These are phyloP conservation scores for Neurospora sp. DNA, from an alignment of 495 filamentous ascomycete species.

Conservation along the genomic window DNA sequence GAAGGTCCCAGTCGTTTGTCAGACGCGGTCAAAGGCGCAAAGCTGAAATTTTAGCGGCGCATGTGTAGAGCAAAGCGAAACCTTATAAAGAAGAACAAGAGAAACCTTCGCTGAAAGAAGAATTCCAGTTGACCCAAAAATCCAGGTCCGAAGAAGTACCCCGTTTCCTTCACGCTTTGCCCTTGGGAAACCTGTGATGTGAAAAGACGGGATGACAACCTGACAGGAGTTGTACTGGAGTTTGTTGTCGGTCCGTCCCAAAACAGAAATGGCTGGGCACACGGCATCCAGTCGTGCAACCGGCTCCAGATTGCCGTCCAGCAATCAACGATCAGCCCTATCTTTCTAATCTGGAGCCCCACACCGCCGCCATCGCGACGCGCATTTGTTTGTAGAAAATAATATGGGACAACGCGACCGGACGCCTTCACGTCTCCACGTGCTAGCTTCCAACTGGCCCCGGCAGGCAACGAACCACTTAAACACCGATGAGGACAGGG, in stretches of 20 bases:
- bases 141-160: background rate
- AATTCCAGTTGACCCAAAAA: background rate
- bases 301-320: background rate
- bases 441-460: slow-evolving; percentile 1
- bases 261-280: background rate
- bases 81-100: background rate
- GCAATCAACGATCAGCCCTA: slow-evolving; percentile 1
- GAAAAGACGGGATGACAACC: background rate
- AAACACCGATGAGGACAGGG: background rate
- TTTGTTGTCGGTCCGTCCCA: background rate
- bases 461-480: background rate
- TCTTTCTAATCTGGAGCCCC: background rate
- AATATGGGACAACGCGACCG: slow-evolving; percentile 12
- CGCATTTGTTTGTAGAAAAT: slow-evolving; percentile 2
- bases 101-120: background rate
- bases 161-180: background rate
- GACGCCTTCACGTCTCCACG: slow-evolving; percentile 11
- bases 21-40: background rate
- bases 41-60: background rate
- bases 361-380: slow-evolving; percentile 8
- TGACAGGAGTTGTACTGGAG: background rate
- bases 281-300: background rate
- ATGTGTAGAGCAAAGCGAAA: background rate
- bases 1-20: background rate
- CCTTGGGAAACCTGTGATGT: background rate